Conservation (phyloP, 2,329 filamentous ascomycete species). For the Microdochium bolleyi region DNA sequence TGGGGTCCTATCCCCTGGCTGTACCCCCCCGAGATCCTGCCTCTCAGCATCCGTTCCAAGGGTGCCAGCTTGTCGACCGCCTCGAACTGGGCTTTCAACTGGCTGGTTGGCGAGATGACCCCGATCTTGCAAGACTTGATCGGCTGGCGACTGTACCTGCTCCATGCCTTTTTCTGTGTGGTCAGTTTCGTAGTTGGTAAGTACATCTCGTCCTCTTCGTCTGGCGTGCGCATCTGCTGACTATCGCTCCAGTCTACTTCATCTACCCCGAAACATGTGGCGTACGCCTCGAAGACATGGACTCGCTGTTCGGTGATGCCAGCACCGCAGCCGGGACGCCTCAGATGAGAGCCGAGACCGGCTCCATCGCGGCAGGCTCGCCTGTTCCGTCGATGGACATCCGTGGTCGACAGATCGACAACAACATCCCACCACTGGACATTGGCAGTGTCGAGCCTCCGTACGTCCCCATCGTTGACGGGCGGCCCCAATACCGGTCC, state of each 20-base stretch:
- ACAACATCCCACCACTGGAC: slow-evolving; percentile 70
- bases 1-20: slow-evolving; percentile 99
- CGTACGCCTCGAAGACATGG: slow-evolving; percentile 94
- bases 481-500: slow-evolving; percentile 30
- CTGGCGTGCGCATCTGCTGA: slow-evolving; percentile 1
- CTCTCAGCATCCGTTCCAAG: slow-evolving; percentile 92
- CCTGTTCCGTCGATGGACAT: slow-evolving; percentile 72
- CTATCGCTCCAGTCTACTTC: slow-evolving; percentile 68
- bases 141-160: slow-evolving; percentile 85
- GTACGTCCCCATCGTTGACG: slow-evolving; percentile 41
- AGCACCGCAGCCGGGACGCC: slow-evolving; percentile 76
- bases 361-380: slow-evolving; percentile 72
- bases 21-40: slow-evolving; percentile 96
- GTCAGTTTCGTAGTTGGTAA: slow-evolving; percentile 92
- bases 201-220: slow-evolving; percentile 22
- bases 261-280: slow-evolving; percentile 96
- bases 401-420: slow-evolving; percentile 50
- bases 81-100: slow-evolving; percentile 98
- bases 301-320: slow-evolving; percentile 85
- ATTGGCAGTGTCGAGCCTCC: slow-evolving; percentile 59
- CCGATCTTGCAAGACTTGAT: slow-evolving; percentile 89
- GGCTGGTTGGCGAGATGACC: slow-evolving; percentile 91
- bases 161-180: slow-evolving; percentile 96
- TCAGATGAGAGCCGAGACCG: slow-evolving; percentile 64
- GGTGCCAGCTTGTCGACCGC: slow-evolving; percentile 94